These are phyloP conservation scores for Monosiga brevicollis DNA, from an alignment of 78 protist species.

Conservation along the genomic window DNA sequence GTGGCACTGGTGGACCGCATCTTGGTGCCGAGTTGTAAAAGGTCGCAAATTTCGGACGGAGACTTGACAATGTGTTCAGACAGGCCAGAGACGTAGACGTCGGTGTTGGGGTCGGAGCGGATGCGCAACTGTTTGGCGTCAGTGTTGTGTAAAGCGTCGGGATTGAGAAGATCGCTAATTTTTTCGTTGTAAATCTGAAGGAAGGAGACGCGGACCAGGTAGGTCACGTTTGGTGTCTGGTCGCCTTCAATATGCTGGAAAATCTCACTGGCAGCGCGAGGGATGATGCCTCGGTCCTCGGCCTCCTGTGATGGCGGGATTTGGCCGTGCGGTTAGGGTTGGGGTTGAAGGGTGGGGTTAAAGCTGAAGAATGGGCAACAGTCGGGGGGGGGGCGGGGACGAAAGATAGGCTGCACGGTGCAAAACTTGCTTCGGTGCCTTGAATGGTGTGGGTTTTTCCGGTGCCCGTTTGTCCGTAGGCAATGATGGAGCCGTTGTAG, in stretches of 20 bases:
- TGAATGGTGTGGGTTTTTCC: constrained; percentile 31
- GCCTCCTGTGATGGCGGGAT: neutral
- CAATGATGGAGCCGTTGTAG: constrained; percentile 51
- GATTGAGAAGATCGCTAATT: neutral
- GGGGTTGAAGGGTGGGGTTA: neutral
- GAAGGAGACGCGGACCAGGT: neutral
- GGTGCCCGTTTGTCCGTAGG: constrained; percentile 61
- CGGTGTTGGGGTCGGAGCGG: neutral
- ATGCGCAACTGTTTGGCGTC: neutral
- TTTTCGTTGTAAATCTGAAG: constrained; percentile 6
- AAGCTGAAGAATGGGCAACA: neutral
- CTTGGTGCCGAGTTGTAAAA: neutral
- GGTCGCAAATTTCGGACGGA: neutral
- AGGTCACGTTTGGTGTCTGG: neutral
- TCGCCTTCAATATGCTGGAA: neutral
- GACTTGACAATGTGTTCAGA: neutral
- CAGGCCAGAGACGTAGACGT: constrained; percentile 11
- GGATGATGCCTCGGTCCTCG: neutral
- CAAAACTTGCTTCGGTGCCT: neutral
- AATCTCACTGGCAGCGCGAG: neutral
- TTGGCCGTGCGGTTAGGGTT: neutral
- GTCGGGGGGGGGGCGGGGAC: neutral
- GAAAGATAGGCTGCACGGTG: neutral
- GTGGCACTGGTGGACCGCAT: constrained; percentile 5
- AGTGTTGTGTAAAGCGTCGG: neutral